Percentiles rank a stretch among this genome's conserved stretches.
These are phyloP conservation scores for Elsinoe ampelina DNA, from an alignment of 2,329 filamentous ascomycete genomes.

Conservation along the genomic window DNA sequence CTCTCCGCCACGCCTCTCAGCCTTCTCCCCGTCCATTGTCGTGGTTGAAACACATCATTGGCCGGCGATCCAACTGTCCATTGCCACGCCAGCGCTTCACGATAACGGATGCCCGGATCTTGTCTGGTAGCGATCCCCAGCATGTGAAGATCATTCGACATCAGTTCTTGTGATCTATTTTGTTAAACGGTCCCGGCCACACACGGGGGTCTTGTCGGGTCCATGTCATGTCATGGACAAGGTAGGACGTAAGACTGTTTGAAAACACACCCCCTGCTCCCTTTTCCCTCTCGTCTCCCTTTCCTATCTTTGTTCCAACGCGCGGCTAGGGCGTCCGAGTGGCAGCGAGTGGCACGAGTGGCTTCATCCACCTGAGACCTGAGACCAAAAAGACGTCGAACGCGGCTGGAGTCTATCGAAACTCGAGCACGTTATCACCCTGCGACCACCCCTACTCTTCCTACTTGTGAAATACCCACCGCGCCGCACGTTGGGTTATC, in stretches of 20 bases:
- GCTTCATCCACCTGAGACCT: background rate
- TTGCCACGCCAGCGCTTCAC: slow-evolving; percentile 1
- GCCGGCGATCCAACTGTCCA: background rate
- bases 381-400: background rate
- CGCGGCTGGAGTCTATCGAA: slow-evolving; percentile 3
- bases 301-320: background rate
- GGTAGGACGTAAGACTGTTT: too few relatives aligned
- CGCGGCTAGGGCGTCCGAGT: background rate
- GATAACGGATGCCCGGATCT: slow-evolving; percentile 5
- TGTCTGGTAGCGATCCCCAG: background rate
- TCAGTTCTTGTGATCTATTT: background rate
- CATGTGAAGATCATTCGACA: background rate
- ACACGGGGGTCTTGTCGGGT: background rate
- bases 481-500: slow-evolving; percentile 3
- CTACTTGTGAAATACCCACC: background rate
- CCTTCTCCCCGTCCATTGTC: background rate
- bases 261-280: background rate
- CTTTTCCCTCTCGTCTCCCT: background rate
- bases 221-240: too few relatives aligned
- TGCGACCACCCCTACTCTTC: background rate
- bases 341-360: background rate
- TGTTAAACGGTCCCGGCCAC: slow-evolving; percentile 1
- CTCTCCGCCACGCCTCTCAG: background rate
- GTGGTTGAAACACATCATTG: background rate
- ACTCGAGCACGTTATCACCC: slow-evolving; percentile 1